Percentiles rank a stretch among this genome's conserved stretches.
Conservation (phyloP, 345 rosid species). For the Draba incana region DNA sequence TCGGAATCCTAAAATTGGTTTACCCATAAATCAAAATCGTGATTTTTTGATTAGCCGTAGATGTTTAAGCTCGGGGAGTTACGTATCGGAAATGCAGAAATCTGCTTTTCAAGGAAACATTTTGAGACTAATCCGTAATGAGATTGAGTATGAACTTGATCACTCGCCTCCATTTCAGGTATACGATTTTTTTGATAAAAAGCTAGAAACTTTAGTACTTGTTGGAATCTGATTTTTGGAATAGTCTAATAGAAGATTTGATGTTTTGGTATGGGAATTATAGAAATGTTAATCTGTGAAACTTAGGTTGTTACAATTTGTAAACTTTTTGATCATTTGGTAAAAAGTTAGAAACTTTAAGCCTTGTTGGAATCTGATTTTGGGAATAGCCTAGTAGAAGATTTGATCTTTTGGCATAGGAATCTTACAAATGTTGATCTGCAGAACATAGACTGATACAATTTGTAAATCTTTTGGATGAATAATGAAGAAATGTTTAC, state of each 20-base stretch:
- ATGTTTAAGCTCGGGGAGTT: constrained; percentile 49
- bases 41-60: constrained; percentile 11
- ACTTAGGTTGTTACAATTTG: constrained; percentile 2
- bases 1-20: constrained; percentile 22
- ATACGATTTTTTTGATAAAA: neutral
- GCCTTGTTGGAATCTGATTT: too few species aligned
- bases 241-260: neutral
- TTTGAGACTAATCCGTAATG: constrained; percentile 60
- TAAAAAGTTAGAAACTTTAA: too few species aligned
- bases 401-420: too few species aligned
- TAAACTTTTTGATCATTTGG: neutral
- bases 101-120: constrained; percentile 75
- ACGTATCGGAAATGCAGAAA: constrained; percentile 72
- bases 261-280: neutral
- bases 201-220: constrained; percentile 21
- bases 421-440: too few species aligned
- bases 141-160: constrained; percentile 73
- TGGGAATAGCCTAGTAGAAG: too few species aligned
- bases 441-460: too few species aligned
- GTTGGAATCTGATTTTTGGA: constrained; percentile 13
- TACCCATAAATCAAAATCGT: constrained; percentile 14
- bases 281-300: neutral
- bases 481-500: neutral
- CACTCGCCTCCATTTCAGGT: constrained; percentile 48
- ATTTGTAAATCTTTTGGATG: neutral